These are phyloP conservation scores for Circinella umbellata DNA, from an alignment of 371 early-diverging fungal species.

Conservation along the genomic window DNA sequence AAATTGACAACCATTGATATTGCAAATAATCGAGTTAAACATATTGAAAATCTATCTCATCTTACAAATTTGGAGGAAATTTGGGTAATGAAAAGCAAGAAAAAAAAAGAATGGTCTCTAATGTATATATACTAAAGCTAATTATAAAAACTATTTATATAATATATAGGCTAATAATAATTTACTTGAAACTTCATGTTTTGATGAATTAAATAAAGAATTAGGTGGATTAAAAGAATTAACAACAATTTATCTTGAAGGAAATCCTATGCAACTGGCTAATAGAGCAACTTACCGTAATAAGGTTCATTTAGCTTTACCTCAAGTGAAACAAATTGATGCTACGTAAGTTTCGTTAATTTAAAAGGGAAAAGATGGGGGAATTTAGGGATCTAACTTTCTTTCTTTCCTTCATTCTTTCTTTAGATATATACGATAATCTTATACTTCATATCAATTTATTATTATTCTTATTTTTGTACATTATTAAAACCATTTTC, in stretches of 20 bases:
- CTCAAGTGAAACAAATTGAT: slow-evolving; percentile 91
- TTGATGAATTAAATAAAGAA: slow-evolving; percentile 78
- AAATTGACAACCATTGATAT: slow-evolving; percentile 83
- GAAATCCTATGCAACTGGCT: slow-evolving; percentile 87
- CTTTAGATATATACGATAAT: slow-evolving; percentile 1
- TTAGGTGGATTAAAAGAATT: slow-evolving; percentile 67
- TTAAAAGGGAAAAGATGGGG: too few species aligned
- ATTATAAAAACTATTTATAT: too few species aligned
- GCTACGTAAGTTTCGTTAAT: slow-evolving; percentile 61
- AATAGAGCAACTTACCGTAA: slow-evolving; percentile 84
- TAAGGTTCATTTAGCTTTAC: slow-evolving; percentile 87
- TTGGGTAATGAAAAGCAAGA: slow-evolving; percentile 68
- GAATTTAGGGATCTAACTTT: too few species aligned
- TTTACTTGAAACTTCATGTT: slow-evolving; percentile 66
- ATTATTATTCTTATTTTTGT: not conserved
- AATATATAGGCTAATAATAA: slow-evolving; percentile 76
- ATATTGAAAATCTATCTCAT: slow-evolving; percentile 78
- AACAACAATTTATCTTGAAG: slow-evolving; percentile 92
- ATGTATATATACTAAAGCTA: too few species aligned
- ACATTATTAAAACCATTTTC: slow-evolving; percentile 5
- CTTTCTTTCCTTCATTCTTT: not conserved
- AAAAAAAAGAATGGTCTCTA: too few species aligned
- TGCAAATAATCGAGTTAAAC: slow-evolving; percentile 79
- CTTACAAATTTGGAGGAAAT: slow-evolving; percentile 82
- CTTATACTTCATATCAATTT: not conserved